Conservation (phyloP, 1,284 basidiomycete species). For the Pseudozyma tsukubaensis region DNA sequence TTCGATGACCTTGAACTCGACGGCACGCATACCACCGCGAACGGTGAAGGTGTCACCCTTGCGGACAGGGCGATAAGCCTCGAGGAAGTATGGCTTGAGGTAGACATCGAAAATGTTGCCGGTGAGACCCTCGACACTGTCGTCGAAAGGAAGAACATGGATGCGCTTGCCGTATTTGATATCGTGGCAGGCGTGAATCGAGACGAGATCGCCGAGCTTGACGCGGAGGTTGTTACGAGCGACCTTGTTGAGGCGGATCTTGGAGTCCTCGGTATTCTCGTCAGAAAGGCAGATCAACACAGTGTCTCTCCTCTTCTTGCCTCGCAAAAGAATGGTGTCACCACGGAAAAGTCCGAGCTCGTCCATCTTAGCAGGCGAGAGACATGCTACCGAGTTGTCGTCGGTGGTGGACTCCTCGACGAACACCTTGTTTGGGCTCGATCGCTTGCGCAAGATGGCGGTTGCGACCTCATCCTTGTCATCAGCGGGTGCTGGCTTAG, state of each 20-base stretch:
- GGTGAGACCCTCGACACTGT: constrained; percentile 94
- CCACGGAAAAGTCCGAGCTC: constrained; percentile 91
- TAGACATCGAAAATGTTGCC: constrained; percentile 99
- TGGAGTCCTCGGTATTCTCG: constrained; percentile 96
- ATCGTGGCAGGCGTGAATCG: constrained; percentile 93
- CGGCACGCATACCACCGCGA: constrained; percentile 79
- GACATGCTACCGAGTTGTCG: constrained; percentile 80
- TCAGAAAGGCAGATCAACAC: constrained; percentile 95
- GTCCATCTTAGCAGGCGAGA: constrained; percentile 98
- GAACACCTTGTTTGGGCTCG: constrained; percentile 65
- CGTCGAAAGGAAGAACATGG: constrained; percentile 96
- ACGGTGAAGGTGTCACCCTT: constrained; percentile 99
- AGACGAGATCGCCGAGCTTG: constrained; percentile 95
- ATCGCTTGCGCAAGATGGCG: no score
- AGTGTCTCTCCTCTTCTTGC: constrained; percentile 89
- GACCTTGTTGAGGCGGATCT: constrained; percentile 97
- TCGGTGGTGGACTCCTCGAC: constrained; percentile 69
- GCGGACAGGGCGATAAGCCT: constrained; percentile 92
- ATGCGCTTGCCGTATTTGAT: constrained; percentile 99
- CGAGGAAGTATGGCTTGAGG: constrained; percentile 99
- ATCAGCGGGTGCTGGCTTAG: constrained; percentile 37
- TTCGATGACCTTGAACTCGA: constrained; percentile 98
- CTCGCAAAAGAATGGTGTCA: constrained; percentile 75
- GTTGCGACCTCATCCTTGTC: constrained; percentile 65
- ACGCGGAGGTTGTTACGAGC: constrained; percentile 97